Conservation (phyloP, 225 moss, liverwort and hornwort genomes). For the Pseudisothecium myosuroides region DNA sequence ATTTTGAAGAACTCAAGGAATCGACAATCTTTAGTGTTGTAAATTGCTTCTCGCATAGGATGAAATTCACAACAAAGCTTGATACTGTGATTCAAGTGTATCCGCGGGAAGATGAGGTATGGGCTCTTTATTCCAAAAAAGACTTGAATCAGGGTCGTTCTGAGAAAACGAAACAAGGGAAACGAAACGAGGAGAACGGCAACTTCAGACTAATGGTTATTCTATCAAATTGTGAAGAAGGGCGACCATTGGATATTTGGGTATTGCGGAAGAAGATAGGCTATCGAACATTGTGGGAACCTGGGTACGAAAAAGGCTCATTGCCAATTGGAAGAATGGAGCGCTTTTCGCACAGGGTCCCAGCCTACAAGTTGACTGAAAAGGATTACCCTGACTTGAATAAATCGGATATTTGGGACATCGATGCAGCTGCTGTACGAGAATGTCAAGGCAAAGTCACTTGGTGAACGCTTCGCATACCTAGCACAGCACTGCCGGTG, state of each 20-base stretch:
- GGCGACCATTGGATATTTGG: background rate
- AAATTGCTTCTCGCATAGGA: constrained; percentile 28
- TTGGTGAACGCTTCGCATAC: background rate
- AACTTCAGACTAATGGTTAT: constrained; percentile 30
- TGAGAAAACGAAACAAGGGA: background rate
- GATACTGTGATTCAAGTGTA: constrained; percentile 9
- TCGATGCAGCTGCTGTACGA: constrained; percentile 43
- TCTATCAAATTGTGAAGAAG: constrained; percentile 11
- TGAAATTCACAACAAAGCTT: constrained; percentile 1
- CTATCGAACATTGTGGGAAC: constrained; percentile 45
- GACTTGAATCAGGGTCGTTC: background rate
- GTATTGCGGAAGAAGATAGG: constrained; percentile 28
- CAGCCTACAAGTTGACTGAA: constrained; percentile 27
- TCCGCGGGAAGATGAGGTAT: constrained; percentile 32
- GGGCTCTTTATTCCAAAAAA: constrained; percentile 24
- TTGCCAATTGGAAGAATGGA: background rate
- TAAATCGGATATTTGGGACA: constrained; percentile 30
- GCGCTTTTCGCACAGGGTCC: constrained; percentile 36
- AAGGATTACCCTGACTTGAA: constrained; percentile 16
- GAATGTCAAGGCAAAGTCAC: constrained; percentile 16
- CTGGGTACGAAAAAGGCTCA: constrained; percentile 6
- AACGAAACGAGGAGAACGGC: background rate
- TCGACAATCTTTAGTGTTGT: background rate
- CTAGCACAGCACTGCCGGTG: background rate
- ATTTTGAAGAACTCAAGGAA: constrained; percentile 16